Base-by-base conservation (phyloP, 345 rosid species). In the Geranium rotundifolium region DNA sequence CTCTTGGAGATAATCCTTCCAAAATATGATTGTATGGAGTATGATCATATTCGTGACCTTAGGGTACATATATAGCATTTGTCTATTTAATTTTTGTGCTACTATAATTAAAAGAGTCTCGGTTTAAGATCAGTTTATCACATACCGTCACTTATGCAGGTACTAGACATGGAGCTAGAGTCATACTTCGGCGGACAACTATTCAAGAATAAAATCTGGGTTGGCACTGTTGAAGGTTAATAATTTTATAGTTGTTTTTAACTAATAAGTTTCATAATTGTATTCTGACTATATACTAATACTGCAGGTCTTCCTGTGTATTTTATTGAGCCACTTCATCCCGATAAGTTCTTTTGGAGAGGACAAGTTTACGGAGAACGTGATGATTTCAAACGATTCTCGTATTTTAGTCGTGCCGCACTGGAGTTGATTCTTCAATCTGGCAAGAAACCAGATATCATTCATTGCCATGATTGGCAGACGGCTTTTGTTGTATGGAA, bases 391-490 rank as follows among this genome's bases (percentile, higher is more conserved):
- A 85, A 64, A 73, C 93, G 99, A 54, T 93, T 93, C 75, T 93
- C 97, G 20, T 93, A 68, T 76, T 93, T 93, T 66, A 89, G 99
- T 74, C 95, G 97, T 19, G 96, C 95, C 56, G 99, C 99, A 8
- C 84, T 93, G 61, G 96, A 93, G 81, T 76, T 89, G 78, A 88
- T 93, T 72, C 86, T 84, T 71, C 96, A 82, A 79, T 74, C 96
- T 54, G 96, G 96, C 68, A 89, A 93, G 77, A 86, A 76, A 74
- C 99, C 99, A 1, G 97, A 93, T 76, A 87, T 93, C 69, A 87
- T 93, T 57, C 99, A 93, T 72, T 93, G 97, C 76, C 99, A 93
- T 70, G 99, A 93, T 73, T 93, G 99, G 99, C 99, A 93, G 83
- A 89, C 99, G 63, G 97, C 99, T 66, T 93, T 93, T 78, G 87